phyloP scores from a whole-genome alignment of 1,284 basidiomycete species.

The Hemileia vastatrix region DNA sequence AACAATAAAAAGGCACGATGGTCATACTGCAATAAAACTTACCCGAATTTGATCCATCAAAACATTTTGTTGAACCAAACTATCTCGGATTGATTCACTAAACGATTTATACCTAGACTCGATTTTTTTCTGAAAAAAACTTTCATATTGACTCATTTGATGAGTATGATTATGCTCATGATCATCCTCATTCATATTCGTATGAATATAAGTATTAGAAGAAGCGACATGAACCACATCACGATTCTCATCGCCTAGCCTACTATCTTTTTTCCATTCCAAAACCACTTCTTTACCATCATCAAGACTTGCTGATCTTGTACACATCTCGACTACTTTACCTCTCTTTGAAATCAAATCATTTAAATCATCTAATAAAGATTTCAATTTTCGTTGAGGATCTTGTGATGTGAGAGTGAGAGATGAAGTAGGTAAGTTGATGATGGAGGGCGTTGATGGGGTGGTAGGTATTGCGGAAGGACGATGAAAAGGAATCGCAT shows the following conservation, averaged over 20 bases:
- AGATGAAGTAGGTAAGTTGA: not conserved
- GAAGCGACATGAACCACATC: not conserved
- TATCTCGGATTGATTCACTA: not conserved
- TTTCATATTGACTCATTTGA: slow-evolving; percentile 6
- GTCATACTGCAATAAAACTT: not conserved
- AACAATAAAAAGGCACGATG: too few species aligned
- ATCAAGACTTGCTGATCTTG: too few species aligned
- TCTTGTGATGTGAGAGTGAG: not conserved
- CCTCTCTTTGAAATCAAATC: slow-evolving; percentile 7
- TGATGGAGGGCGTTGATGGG: not conserved
- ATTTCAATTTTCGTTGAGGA: slow-evolving; percentile 1
- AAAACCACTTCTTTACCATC: too few species aligned
- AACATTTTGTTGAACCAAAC: not conserved
- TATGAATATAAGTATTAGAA: not conserved
- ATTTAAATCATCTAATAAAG: slow-evolving; percentile 17
- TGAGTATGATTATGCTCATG: not conserved
- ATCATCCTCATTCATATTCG: not conserved
- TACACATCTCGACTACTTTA: too few species aligned
- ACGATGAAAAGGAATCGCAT: too few species aligned
- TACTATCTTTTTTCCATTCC: not conserved
- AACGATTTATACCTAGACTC: slow-evolving; percentile 2
- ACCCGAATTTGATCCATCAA: slow-evolving; percentile 5
- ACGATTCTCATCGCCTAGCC: not conserved
- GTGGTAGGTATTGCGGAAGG: slow-evolving; percentile 1
- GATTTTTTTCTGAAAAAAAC: slow-evolving; percentile 5